Evolutionary conservation across 1,284 basidiomycete genomes (phyloP).

Genomic region (Tilletia setariae): DNA sequence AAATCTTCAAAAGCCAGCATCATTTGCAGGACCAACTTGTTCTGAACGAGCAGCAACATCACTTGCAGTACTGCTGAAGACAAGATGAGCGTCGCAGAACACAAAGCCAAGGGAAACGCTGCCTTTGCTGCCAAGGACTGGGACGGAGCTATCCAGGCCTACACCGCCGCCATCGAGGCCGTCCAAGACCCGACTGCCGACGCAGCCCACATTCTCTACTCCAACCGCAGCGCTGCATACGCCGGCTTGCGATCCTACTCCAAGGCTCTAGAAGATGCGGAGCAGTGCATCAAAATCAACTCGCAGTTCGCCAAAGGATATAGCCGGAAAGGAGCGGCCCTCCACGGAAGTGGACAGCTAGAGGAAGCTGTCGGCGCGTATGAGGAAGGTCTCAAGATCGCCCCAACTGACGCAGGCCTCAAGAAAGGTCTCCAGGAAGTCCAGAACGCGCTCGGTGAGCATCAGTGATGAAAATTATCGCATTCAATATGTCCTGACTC

Average conservation of each 20-base stretch:
- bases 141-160: conserved; percentile 44
- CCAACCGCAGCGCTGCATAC: conserved; percentile 86
- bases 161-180: conserved; percentile 48
- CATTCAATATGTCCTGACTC: too few species aligned
- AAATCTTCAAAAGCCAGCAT: not conserved
- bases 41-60: too few species aligned
- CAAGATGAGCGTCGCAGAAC: conserved; percentile 48
- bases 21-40: not conserved
- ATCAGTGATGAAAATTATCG: not conserved
- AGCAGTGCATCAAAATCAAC: conserved; percentile 74
- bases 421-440: conserved; percentile 72
- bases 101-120: conserved; percentile 53
- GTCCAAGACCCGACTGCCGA: conserved; percentile 45
- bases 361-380: conserved; percentile 80
- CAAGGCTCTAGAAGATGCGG: conserved; percentile 80
- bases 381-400: conserved; percentile 74
- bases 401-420: conserved; percentile 72
- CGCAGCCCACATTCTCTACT: conserved; percentile 75
- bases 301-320: conserved; percentile 87
- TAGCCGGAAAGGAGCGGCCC: conserved; percentile 87
- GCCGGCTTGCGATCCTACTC: conserved; percentile 75
- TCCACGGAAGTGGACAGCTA: conserved; percentile 76
- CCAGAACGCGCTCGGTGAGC: conserved; percentile 29
- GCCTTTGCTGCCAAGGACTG: conserved; percentile 53
- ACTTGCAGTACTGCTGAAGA: not conserved